Evolutionary conservation across 805 yeast genomes (phyloP).

Genomic region (Saccharomycopsis microspora): DNA sequence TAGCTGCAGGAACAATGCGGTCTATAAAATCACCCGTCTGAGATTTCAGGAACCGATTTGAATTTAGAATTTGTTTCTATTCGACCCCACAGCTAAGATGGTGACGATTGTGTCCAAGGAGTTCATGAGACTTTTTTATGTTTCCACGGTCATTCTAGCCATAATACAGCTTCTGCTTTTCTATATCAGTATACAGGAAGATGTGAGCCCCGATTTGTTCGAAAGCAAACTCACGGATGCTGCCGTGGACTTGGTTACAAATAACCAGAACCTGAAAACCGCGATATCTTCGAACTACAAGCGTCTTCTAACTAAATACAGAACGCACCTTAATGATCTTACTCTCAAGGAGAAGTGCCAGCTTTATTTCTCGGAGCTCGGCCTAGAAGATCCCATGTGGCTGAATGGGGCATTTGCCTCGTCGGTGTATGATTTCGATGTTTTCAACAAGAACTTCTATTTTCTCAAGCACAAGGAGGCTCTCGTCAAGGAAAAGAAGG

Average conservation of each 20-base stretch:
- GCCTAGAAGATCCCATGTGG: slow-evolving; percentile 19
- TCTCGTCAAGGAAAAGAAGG: slow-evolving; percentile 6
- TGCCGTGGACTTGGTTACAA: slow-evolving; percentile 1
- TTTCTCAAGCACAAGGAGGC: slow-evolving; percentile 16
- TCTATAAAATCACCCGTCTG: too few species aligned
- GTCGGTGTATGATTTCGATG: slow-evolving; percentile 17
- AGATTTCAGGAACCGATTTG: too few species aligned
- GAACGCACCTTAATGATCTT: slow-evolving; percentile 4
- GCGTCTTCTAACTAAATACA: slow-evolving; percentile 2
- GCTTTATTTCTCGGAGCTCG: slow-evolving; percentile 22
- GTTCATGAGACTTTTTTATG: slow-evolving; percentile 1
- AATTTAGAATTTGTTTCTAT: too few species aligned
- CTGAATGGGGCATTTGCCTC: slow-evolving; percentile 17
- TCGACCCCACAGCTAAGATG: too few species aligned
- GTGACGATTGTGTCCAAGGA: slow-evolving; percentile 1
- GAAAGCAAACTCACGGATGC: neutral
- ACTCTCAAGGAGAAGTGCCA: slow-evolving; percentile 20
- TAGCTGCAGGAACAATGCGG: too few species aligned
- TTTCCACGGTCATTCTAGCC: neutral
- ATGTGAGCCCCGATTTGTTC: neutral
- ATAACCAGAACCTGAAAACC: slow-evolving; percentile 6
- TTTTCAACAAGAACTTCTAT: slow-evolving; percentile 17
- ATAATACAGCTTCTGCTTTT: slow-evolving; percentile 2
- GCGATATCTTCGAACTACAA: slow-evolving; percentile 8
- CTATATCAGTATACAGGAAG: neutral